Percentiles rank a stretch among this genome's conserved stretches.
These are phyloP conservation scores for Strobilomyces echinocephalus DNA, from an alignment of 768 basidiomycete genomes.

Conservation along the genomic window DNA sequence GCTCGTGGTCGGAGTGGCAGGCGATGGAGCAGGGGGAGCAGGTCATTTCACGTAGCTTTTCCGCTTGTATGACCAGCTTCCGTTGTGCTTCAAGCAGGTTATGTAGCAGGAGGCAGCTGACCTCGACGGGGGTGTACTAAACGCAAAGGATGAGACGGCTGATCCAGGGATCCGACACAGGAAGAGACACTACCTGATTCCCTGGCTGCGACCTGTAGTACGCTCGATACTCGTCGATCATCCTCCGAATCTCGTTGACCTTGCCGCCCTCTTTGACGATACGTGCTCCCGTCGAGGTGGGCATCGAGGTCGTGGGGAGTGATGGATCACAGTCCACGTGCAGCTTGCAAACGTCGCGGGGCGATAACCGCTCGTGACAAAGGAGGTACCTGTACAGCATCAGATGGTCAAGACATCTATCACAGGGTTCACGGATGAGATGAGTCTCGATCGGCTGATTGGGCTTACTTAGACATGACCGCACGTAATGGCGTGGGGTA, in stretches of 20 bases:
- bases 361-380: conserved; percentile 53
- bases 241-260: conserved; percentile 43
- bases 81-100: conserved; percentile 48
- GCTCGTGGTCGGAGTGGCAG: conserved; percentile 83
- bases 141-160: background rate
- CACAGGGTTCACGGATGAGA: conserved; percentile 1
- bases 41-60: conserved; percentile 29
- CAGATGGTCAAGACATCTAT: conserved; percentile 54
- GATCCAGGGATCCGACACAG: conserved; percentile 9
- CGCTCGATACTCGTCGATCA: conserved; percentile 47
- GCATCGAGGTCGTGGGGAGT: conserved; percentile 5
- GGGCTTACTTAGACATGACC: conserved; percentile 55
- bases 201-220: conserved; percentile 46
- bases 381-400: conserved; percentile 53
- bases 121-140: conserved; percentile 50
- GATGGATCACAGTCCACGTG: conserved; percentile 50
- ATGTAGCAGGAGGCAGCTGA: conserved; percentile 44
- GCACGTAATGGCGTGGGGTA: conserved; percentile 62
- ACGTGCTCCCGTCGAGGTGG: conserved; percentile 44
- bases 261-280: conserved; percentile 55
- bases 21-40: conserved; percentile 39
- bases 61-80: conserved; percentile 34
- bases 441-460: conserved; percentile 1
- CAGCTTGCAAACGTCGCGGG: conserved; percentile 45
- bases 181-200: conserved; percentile 36